Evolutionary conservation across 2,329 filamentous ascomycete species (phyloP).

Genomic region (Trichoderma koningii): DNA sequence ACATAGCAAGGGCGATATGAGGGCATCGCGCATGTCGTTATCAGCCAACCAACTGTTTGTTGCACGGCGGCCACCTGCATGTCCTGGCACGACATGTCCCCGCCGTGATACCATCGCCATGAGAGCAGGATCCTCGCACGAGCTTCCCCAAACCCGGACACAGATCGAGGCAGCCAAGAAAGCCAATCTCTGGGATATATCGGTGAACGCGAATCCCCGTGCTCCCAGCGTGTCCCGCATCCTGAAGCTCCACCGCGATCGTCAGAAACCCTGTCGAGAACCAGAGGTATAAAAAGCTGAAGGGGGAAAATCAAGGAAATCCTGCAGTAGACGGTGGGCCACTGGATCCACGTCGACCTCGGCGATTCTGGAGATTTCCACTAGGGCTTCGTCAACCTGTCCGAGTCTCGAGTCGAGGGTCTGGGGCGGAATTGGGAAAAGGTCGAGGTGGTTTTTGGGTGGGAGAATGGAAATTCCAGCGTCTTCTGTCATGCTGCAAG

Average conservation of each 20-base stretch:
- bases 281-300: constrained; percentile 5
- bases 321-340: neutral
- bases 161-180: constrained; percentile 15
- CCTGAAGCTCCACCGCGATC: constrained; percentile 18
- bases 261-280: constrained; percentile 5
- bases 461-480: constrained; percentile 6
- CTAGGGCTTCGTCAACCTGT: neutral
- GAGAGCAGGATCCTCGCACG: constrained; percentile 7
- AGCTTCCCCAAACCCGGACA: neutral
- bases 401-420: neutral
- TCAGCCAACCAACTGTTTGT: constrained; percentile 21
- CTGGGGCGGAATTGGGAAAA: neutral
- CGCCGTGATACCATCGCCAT: neutral
- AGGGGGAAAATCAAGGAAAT: constrained; percentile 23
- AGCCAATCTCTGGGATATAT: constrained; percentile 1
- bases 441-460: neutral
- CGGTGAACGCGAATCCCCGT: constrained; percentile 10
- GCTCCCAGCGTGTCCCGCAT: constrained; percentile 13
- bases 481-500: constrained; percentile 17
- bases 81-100: neutral
- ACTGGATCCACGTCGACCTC: neutral
- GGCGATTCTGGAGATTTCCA: neutral
- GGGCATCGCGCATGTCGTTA: neutral
- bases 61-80: constrained; percentile 3
- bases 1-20: neutral